phyloP scores from a whole-genome alignment of 163 green algal genomes.

The Chlamydomonas reinhardtii region DNA sequence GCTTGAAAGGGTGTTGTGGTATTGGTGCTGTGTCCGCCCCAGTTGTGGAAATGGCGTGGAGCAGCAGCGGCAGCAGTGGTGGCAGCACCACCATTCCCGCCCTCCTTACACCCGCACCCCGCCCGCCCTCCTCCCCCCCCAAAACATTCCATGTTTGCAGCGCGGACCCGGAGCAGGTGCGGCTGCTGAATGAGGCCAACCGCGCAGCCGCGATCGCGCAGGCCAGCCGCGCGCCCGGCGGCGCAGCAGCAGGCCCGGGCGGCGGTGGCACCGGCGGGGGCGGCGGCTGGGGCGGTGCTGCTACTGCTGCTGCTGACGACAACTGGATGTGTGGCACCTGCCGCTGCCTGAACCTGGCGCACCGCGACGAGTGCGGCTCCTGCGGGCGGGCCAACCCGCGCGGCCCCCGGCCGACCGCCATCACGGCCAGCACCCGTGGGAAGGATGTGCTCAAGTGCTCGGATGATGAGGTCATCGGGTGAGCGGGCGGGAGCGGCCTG shows the following conservation, averaged over 20 bases:
- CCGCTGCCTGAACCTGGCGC: conserved; percentile 43
- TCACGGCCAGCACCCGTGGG: not conserved
- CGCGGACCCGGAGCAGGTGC: conserved; percentile 32
- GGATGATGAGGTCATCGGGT: conserved; percentile 41
- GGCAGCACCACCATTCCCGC: too few relatives aligned
- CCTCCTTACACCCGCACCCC: too few relatives aligned
- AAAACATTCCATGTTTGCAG: not conserved
- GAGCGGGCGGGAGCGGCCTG: not conserved
- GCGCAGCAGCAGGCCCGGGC: not conserved
- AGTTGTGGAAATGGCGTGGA: too few relatives aligned
- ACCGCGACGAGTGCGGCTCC: conserved; percentile 56
- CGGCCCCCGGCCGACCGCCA: conserved; percentile 11
- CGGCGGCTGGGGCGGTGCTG: too few relatives aligned
- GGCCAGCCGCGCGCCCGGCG: conserved; percentile 12
- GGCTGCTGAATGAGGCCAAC: conserved; percentile 60
- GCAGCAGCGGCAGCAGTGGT: too few relatives aligned
- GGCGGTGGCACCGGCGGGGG: not conserved
- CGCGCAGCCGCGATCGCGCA: conserved; percentile 51
- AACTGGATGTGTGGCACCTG: conserved; percentile 56
- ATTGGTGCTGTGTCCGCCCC: too few relatives aligned
- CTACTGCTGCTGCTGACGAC: conserved; percentile 17
- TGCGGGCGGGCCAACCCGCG: conserved; percentile 49
- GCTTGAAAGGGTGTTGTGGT: too few relatives aligned
- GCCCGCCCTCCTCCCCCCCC: too few relatives aligned
- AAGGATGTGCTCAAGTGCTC: conserved; percentile 40